Evolutionary conservation across 2,329 filamentous ascomycete genomes (phyloP).

Genomic region (Apiospora koreana): DNA sequence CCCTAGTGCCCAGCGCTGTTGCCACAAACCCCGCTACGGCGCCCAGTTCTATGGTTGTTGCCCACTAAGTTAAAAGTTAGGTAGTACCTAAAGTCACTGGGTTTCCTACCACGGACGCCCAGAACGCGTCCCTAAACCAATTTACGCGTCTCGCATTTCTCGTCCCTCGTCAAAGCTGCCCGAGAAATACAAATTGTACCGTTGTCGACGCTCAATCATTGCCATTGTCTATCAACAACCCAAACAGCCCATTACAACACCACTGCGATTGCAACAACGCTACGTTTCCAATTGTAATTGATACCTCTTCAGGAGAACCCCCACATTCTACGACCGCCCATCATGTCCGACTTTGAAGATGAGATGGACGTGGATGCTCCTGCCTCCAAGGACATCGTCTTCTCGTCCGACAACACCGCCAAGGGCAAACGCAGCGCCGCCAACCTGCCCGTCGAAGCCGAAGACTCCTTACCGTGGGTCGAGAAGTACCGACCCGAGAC

Average conservation of each 20-base stretch:
- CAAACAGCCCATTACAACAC: too few relatives aligned
- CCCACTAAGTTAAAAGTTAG: background rate
- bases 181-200: background rate
- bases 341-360: conserved; percentile 62
- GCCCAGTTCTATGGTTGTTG: background rate
- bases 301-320: too few relatives aligned
- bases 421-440: conserved; percentile 93
- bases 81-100: background rate
- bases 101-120: conserved; percentile 10
- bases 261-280: background rate
- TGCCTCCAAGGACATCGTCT: conserved; percentile 54
- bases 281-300: too few relatives aligned
- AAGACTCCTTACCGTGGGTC: conserved; percentile 95
- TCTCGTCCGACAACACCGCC: conserved; percentile 71
- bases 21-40: background rate
- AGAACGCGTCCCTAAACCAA: conserved; percentile 28
- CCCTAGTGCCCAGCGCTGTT: background rate
- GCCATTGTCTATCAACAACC: background rate
- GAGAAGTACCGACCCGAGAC: conserved; percentile 94
- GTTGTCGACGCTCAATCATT: too few relatives aligned
- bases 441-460: conserved; percentile 89
- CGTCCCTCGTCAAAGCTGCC: background rate
- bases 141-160: conserved; percentile 35
- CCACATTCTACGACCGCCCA: conserved; percentile 15
- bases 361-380: conserved; percentile 63